Evolutionary conservation across 2,329 filamentous ascomycete genomes (phyloP).

Genomic region (Chaetomium sp.): DNA sequence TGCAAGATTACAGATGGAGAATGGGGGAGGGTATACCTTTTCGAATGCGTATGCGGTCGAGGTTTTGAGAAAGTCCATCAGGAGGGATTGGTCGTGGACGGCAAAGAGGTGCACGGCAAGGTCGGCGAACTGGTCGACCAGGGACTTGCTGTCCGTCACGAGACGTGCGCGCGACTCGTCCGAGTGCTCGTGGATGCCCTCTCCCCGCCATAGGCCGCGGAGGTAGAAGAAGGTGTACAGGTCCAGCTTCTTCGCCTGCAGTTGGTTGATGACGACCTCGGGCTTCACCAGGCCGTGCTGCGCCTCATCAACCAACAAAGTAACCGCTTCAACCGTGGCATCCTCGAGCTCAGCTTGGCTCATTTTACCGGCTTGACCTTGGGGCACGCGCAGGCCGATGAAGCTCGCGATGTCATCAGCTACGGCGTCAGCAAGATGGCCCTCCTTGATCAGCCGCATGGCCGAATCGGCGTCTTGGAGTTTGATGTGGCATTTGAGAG

Average conservation of each 20-base stretch:
- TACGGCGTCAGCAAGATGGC: conserved; percentile 86
- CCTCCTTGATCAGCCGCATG: conserved; percentile 81
- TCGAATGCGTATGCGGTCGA: conserved; percentile 90
- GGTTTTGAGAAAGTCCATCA: conserved; percentile 84
- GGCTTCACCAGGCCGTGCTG: conserved; percentile 84
- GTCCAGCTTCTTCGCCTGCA: conserved; percentile 66
- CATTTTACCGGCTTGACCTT: conserved; percentile 67
- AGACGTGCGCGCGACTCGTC: conserved; percentile 59
- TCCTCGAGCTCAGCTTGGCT: conserved; percentile 72
- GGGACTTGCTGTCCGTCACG: conserved; percentile 60
- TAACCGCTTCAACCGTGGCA: conserved; percentile 79
- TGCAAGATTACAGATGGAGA: background rate
- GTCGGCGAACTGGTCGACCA: conserved; percentile 87
- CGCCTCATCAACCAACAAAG: conserved; percentile 85
- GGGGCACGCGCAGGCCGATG: conserved; percentile 80
- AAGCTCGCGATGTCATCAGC: conserved; percentile 88
- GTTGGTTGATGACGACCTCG: conserved; percentile 74
- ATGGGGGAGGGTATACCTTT: conserved; percentile 48
- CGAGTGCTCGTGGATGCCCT: conserved; percentile 59
- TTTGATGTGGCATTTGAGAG: conserved; percentile 83
- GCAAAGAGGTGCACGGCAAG: conserved; percentile 85
- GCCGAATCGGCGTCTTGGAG: conserved; percentile 90
- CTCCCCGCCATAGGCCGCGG: conserved; percentile 78
- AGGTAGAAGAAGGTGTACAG: conserved; percentile 93
- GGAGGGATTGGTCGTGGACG: conserved; percentile 72